phyloP scores from a whole-genome alignment of 352 stramenopile genomes.

The Globisporangium solare region DNA sequence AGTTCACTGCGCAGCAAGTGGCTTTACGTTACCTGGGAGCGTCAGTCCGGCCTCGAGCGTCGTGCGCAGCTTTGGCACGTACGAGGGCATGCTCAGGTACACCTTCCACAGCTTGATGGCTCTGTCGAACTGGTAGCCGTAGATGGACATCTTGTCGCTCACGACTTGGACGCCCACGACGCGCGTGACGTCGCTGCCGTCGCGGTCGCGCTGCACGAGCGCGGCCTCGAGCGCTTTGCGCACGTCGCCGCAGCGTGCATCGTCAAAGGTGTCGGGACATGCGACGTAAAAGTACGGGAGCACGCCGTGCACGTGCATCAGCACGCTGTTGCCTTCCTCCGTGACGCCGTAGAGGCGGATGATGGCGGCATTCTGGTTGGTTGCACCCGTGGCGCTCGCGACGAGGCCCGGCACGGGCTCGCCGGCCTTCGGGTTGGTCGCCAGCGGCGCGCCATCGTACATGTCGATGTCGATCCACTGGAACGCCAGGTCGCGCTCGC shows the following conservation, averaged over 20 bases:
- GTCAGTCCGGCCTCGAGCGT: constrained; percentile 87
- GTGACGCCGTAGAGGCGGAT: constrained; percentile 97
- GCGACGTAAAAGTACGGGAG: constrained; percentile 96
- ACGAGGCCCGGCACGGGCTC: constrained; percentile 61
- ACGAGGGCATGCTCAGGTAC: constrained; percentile 92
- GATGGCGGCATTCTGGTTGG: constrained; percentile 79
- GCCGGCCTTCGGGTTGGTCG: constrained; percentile 80
- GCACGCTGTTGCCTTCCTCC: constrained; percentile 92
- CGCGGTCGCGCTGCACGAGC: constrained; percentile 48
- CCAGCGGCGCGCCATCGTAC: constrained; percentile 88
- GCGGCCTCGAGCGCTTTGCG: constrained; percentile 55
- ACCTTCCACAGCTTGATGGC: constrained; percentile 85
- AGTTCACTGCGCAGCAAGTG: background rate
- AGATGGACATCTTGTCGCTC: constrained; percentile 79
- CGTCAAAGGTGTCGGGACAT: constrained; percentile 71
- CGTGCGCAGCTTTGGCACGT: constrained; percentile 91
- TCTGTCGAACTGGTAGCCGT: constrained; percentile 82
- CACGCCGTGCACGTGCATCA: constrained; percentile 97
- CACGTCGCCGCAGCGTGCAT: constrained; percentile 63
- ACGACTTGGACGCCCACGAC: constrained; percentile 74
- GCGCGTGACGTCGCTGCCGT: constrained; percentile 35
- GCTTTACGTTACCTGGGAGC: constrained; percentile 24
- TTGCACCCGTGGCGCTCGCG: constrained; percentile 90
- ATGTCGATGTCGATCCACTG: constrained; percentile 99
- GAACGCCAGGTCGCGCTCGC: constrained; percentile 54